Evolutionary conservation across 108 stramenopile genomes (phyloP).

Genomic region (Cyclotella sp.): DNA sequence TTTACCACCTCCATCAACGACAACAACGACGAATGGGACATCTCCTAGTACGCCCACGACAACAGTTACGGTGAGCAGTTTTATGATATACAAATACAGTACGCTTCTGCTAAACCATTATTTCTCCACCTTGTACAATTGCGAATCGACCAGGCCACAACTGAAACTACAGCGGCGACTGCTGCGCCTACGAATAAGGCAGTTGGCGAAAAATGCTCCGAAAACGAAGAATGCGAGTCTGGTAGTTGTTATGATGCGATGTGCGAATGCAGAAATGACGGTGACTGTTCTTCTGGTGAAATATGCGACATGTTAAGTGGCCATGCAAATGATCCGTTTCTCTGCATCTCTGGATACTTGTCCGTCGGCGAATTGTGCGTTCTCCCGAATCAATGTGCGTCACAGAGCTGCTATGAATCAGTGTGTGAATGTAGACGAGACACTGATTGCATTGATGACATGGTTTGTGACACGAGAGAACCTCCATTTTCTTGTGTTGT

Average conservation of each 20-base stretch:
- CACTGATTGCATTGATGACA: conserved; percentile 5
- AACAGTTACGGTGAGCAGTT: neutral
- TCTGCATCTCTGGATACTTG: conserved; percentile 17
- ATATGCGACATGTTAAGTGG: conserved; percentile 12
- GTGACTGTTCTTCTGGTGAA: neutral
- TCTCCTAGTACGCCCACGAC: neutral
- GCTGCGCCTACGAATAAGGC: neutral
- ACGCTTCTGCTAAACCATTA: neutral
- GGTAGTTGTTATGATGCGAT: conserved; percentile 20
- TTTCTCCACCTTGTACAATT: too few species aligned
- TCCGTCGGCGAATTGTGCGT: conserved; percentile 12
- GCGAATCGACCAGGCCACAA: too few species aligned
- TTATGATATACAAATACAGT: neutral
- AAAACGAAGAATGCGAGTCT: conserved; percentile 5
- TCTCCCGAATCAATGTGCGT: conserved; percentile 16
- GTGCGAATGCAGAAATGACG: conserved; percentile 10
- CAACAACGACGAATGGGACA: conserved; percentile 2
- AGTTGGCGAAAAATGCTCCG: conserved; percentile 3
- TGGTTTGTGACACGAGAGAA: conserved; percentile 5
- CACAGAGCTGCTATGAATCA: conserved; percentile 15
- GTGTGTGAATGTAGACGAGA: conserved; percentile 28
- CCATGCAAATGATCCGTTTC: conserved; percentile 18
- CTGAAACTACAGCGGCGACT: conserved; percentile 3
- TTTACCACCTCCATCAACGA: neutral
- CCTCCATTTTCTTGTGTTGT: conserved; percentile 15